These are phyloP conservation scores for Clarireedia paspali DNA, from an alignment of 2,329 filamentous ascomycete genomes.

Conservation along the genomic window DNA sequence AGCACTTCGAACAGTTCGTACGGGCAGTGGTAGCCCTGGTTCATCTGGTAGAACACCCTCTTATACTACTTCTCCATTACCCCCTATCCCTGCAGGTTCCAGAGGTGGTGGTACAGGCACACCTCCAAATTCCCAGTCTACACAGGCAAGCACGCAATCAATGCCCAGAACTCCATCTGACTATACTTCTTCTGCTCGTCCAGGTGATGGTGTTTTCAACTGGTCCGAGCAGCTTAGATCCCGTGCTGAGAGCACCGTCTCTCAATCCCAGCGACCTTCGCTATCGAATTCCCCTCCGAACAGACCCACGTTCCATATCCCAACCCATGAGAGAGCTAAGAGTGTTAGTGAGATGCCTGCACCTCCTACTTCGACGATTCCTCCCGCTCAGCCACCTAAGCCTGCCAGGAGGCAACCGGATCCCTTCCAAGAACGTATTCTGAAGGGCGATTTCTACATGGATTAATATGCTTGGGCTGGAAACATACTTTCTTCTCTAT, in stretches of 20 bases:
- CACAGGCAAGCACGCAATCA: constrained; percentile 51
- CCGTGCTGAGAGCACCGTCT: constrained; percentile 74
- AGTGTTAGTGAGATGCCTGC: constrained; percentile 59
- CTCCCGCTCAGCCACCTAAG: constrained; percentile 36
- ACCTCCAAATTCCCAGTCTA: constrained; percentile 22
- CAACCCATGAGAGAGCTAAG: constrained; percentile 58
- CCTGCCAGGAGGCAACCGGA: constrained; percentile 62
- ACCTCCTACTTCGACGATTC: constrained; percentile 39
- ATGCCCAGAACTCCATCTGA: constrained; percentile 57
- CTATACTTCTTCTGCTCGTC: constrained; percentile 55
- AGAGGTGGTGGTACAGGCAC: constrained; percentile 20
- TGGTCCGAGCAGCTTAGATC: constrained; percentile 94
- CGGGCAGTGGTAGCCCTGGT: constrained; percentile 28
- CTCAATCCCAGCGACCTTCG: constrained; percentile 44
- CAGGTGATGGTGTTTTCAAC: constrained; percentile 83
- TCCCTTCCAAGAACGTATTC: constrained; percentile 90
- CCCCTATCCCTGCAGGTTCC: constrained; percentile 22
- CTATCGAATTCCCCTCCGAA: constrained; percentile 46
- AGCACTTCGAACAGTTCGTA: constrained; percentile 38
- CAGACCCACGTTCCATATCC: constrained; percentile 21
- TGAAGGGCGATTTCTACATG: constrained; percentile 98
- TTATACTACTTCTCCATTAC: constrained; percentile 23
- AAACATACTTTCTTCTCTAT: neutral
- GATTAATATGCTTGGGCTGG: constrained; percentile 45
- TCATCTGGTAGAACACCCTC: constrained; percentile 27